These are phyloP conservation scores for Mycosphaerella sp. DNA, from an alignment of 2,329 filamentous ascomycete genomes.

Conservation along the genomic window DNA sequence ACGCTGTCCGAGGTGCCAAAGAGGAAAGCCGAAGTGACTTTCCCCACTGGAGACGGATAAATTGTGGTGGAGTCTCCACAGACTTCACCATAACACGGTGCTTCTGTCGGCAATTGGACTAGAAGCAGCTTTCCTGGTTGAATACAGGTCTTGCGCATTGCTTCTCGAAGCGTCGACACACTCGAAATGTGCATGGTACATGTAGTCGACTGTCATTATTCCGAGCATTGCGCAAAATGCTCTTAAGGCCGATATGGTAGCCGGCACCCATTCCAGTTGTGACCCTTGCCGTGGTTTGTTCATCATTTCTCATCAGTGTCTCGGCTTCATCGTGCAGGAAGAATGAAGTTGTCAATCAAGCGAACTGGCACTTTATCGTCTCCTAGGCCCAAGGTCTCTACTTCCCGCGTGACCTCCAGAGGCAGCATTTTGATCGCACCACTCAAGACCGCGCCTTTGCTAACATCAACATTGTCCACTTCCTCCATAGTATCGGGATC, in stretches of 20 bases:
- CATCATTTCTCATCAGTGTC: too few relatives aligned
- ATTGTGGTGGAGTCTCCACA: not conserved
- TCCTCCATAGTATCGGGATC: constrained; percentile 81
- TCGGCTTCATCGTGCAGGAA: too few relatives aligned
- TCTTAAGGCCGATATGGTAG: too few relatives aligned
- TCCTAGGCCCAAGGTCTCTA: constrained; percentile 66
- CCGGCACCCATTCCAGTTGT: too few relatives aligned
- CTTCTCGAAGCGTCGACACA: too few relatives aligned
- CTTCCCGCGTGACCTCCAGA: constrained; percentile 61
- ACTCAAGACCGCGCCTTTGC: constrained; percentile 74
- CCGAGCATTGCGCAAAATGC: too few relatives aligned
- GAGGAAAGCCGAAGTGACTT: not conserved
- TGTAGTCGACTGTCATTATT: too few relatives aligned
- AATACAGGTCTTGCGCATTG: too few relatives aligned
- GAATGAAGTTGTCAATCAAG: constrained; percentile 79
- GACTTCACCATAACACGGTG: not conserved
- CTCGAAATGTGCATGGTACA: too few relatives aligned
- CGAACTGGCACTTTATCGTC: constrained; percentile 69
- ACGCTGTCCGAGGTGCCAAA: not conserved
- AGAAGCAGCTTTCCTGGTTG: too few relatives aligned
- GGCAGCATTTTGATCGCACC: constrained; percentile 87
- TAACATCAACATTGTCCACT: constrained; percentile 61
- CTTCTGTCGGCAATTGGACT: not conserved
- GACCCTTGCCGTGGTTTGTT: too few relatives aligned
- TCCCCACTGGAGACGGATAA: not conserved